Evolutionary conservation across 495 filamentous ascomycete species (phyloP).

Genomic region (Neurospora tetraspora): DNA sequence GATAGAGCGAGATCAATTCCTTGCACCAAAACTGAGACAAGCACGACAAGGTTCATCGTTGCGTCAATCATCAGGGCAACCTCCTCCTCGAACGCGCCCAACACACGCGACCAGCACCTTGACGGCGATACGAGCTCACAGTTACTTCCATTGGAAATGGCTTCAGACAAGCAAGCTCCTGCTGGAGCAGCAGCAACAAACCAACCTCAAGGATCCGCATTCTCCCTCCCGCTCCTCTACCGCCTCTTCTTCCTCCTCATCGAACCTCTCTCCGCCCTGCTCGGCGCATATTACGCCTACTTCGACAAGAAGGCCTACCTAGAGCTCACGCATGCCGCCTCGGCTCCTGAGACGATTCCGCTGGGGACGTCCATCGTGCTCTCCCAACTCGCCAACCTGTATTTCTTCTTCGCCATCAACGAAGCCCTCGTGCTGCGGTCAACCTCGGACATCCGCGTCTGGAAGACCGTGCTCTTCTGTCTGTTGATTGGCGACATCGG

Average conservation of each 20-base stretch:
- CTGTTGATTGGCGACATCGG: constrained; percentile 58
- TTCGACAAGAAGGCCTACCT: constrained; percentile 49
- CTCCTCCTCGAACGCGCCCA: background rate
- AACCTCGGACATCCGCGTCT: constrained; percentile 51
- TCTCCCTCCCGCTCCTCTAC: constrained; percentile 40
- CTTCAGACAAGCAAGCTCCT: background rate
- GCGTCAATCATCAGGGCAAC: background rate
- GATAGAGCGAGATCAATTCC: background rate
- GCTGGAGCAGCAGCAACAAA: no score
- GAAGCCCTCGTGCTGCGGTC: constrained; percentile 58
- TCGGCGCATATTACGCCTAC: constrained; percentile 54
- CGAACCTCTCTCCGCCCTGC: constrained; percentile 54
- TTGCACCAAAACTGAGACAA: background rate
- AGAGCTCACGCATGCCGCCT: constrained; percentile 38
- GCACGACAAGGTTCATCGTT: background rate
- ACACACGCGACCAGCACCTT: background rate
- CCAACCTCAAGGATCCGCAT: constrained; percentile 6
- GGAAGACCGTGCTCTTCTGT: constrained; percentile 50
- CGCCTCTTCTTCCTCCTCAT: constrained; percentile 54
- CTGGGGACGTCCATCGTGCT: constrained; percentile 44
- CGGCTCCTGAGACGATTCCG: constrained; percentile 29
- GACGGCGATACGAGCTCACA: background rate
- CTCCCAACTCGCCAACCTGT: constrained; percentile 54
- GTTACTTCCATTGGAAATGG: background rate
- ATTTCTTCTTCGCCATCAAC: constrained; percentile 57